Conservation (phyloP, 1,284 basidiomycete species). For the Cryptococcus maquisensis region DNA sequence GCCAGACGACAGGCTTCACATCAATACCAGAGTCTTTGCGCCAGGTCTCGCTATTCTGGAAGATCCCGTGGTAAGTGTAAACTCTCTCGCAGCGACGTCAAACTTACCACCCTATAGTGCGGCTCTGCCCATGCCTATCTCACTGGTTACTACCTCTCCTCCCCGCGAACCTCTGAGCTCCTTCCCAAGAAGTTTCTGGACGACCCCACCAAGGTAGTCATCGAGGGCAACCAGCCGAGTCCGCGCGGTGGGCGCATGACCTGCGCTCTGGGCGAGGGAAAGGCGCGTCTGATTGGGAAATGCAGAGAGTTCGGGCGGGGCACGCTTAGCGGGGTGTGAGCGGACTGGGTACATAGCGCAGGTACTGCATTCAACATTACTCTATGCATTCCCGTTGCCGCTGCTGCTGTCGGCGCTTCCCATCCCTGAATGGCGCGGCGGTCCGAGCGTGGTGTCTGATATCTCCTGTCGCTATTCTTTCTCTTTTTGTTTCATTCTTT, state of each 20-base stretch:
- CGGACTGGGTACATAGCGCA: too few relatives aligned
- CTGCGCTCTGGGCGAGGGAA: constrained; percentile 13
- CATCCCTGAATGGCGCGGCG: too few relatives aligned
- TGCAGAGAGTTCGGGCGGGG: constrained; percentile 15
- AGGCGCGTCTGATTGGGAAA: constrained; percentile 16
- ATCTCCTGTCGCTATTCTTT: too few relatives aligned
- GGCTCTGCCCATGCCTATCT: constrained; percentile 35
- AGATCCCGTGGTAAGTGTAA: constrained; percentile 38
- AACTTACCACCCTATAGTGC: constrained; percentile 17
- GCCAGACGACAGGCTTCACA: constrained; percentile 10
- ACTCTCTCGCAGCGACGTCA: neutral
- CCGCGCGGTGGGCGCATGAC: constrained; percentile 16
- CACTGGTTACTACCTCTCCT: constrained; percentile 32
- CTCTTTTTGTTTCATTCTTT: too few relatives aligned
- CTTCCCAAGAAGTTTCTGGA: constrained; percentile 9
- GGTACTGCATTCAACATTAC: too few relatives aligned
- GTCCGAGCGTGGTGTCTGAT: too few relatives aligned
- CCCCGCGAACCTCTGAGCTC: constrained; percentile 7
- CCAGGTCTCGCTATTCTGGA: constrained; percentile 34
- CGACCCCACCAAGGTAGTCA: neutral
- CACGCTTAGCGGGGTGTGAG: neutral
- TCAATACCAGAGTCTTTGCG: constrained; percentile 29
- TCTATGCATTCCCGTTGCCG: too few relatives aligned
- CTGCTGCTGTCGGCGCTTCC: too few relatives aligned
- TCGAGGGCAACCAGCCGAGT: constrained; percentile 21